A percentile compares a stretch with the other conserved stretches of the same genome.
These are phyloP conservation scores for Rosa rugosa DNA, from an alignment of 306 rosid species.

Conservation along the genomic window DNA sequence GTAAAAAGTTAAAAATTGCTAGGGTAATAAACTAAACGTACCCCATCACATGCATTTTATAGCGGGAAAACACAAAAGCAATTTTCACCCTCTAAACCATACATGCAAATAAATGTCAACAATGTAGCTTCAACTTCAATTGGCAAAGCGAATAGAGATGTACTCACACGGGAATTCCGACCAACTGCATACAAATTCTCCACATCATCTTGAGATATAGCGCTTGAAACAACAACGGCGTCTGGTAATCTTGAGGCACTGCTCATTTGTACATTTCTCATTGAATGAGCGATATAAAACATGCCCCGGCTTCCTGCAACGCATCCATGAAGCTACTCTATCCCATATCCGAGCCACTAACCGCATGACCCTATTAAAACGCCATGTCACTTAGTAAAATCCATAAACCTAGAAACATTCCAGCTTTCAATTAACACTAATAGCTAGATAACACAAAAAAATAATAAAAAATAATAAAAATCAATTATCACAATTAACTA, in stretches of 20 bases:
- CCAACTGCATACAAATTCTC: constrained; percentile 29
- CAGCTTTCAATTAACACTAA: background rate
- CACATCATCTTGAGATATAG: constrained; percentile 30
- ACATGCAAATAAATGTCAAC: too few relatives aligned
- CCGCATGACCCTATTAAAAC: constrained; percentile 34
- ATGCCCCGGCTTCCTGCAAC: background rate
- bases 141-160: too few relatives aligned
- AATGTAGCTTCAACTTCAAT: too few relatives aligned
- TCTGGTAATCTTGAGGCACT: constrained; percentile 1
- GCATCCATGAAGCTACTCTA: constrained; percentile 38
- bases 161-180: constrained; percentile 26
- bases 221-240: constrained; percentile 30
- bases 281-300: constrained; percentile 25
- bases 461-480: too few relatives aligned
- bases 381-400: background rate
- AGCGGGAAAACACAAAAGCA: too few relatives aligned
- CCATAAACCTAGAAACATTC: too few relatives aligned
- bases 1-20: too few relatives aligned
- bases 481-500: too few relatives aligned
- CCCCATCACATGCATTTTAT: too few relatives aligned
- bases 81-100: too few relatives aligned
- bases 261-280: constrained; percentile 8
- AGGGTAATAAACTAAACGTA: too few relatives aligned
- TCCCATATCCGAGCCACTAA: constrained; percentile 32
- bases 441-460: background rate